Evolutionary conservation across 208 protist species (phyloP), one percentile per base, ranked within the genome.

Genomic region (Zelonia costaricensis): DNA sequence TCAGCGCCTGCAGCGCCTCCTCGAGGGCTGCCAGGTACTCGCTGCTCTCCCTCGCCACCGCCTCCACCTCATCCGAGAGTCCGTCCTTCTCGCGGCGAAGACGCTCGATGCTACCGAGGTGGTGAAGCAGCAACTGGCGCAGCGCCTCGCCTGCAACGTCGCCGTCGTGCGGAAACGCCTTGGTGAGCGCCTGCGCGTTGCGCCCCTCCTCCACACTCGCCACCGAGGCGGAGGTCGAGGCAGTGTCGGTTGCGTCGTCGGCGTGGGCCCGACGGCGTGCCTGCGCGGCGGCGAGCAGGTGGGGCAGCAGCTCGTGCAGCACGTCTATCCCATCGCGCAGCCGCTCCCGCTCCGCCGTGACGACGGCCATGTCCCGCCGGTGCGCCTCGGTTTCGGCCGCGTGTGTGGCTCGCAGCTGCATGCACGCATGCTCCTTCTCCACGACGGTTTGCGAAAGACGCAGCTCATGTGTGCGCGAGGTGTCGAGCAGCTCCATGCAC

Each of bases 41-140:
- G 13, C 63, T 53, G 43, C 76, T 47, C 25, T 56, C 45, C 18
- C 65, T 49, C n/a, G 76, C 71, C 9, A 58, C 56, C 23, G 66
- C 59, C n/a, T 76, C 71, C 1, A 88, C 52, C 36, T 88, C 78
- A 22, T 64, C 62, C 13, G 51, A 25, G 12, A 88, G 52, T 4
- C 59, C 63, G 36, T 84, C 74, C 53, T 84, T 84, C 20, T 88
- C 82, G 27, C 70, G 72, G 49, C 83, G 80, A 25, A 83, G 63
- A 6, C 56, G 76, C 64, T 86, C 80, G 16, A 86, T 48, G 40
- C 78, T 53, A 28, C 51, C 22, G 16, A 58, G 40, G 45, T 59
- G 62, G 5, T 16, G 43, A 31, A 69, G 62, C 49, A 60, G 22
- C 44, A 46, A 18, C n/a, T 55, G 23, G 16, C 59, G 59, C 38